Base-by-base conservation (phyloP, 2,329 filamentous ascomycete species). In the Phyllachora maydis region DNA sequence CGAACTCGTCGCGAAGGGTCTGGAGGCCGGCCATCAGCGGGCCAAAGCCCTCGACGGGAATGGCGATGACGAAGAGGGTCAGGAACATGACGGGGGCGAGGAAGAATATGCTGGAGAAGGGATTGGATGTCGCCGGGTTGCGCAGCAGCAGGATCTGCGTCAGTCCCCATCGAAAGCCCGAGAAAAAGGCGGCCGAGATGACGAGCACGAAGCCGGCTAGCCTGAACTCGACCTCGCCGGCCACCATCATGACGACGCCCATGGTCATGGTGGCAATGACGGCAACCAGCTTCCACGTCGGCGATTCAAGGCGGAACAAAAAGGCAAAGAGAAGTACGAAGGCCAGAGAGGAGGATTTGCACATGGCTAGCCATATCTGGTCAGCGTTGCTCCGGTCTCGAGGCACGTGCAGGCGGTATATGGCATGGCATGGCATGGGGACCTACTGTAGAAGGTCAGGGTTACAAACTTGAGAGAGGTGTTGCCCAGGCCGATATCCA, bases 231-330 rank as follows among this genome's bases (percentile, higher is more conserved):
- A 90, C 72, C 50, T 98, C 88, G 30, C 85, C 88, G 5, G 82
- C 81, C 1, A 95, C 88, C 88, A 98, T 98, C 70, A 95, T 90
- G 30, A 98, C 61, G 6, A 98, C 85, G 29, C 88, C 88, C 3
- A 70, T 38, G 0, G 83, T 93, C 88, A 98, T 95, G 38, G 76
- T 71, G 25, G 69, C 63, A 35, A 98, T 95, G 35, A 95, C 88
- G 33, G 63, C 59, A 18, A 91, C 74, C 6, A 98, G 65, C 36
- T 74, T 77, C 59, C 76, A 70, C 0, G 85, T 93, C 0, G 79
- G 81, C 8, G 66, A 65, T 49, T 98, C 88, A 24, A 98, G 69
- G 25, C 77, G 71, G 54, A 98, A 95, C 22, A 91, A 45, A 41
- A 98, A 92, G 31, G 88, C 88, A 43, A 98, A 98, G 23, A 92